Evolutionary conservation across 257 asterid species (phyloP), one percentile per base, ranked within the genome.

Genomic region (Solanum chaucha): DNA sequence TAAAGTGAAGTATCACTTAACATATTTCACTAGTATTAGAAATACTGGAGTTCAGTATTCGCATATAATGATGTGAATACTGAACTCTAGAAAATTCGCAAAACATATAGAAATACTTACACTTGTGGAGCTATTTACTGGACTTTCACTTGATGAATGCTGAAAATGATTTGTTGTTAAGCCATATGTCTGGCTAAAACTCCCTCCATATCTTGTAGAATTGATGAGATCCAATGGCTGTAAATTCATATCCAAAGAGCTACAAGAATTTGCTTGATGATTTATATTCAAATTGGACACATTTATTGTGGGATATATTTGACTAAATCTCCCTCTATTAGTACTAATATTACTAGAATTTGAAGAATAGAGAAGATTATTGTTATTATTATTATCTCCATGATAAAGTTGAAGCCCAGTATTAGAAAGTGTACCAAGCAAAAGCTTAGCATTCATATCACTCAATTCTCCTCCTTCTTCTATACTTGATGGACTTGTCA

Each of bases 141-240:
- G 91, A 84, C 85, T 87, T 82, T 81, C 51, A 74, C 88, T 91
- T 82, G 88, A 82, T 14, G 94, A 84, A 32, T 90, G 92, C 34
- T 90, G 95, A 90, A 90, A 61, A 85, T 88, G 91, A 90, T 93
- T 86, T 58, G 80, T 86, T 58, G 80, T 89, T 90, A 12, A 84
- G 90, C 51, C 91, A 71, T 81, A 81, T 44, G 90, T 67, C 20
- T 35, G 89, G 34, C 65, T 74, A 71, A 91, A 91, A 22, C 84
- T 86, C 61, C 91, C 96, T 71, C 88, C 85, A 78, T 91, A 88
- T 88, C 94, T 90, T 34, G 97, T 86, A 36, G 97, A 90, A 40
- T 93, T 90, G n/a, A 93, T 88, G 41, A 94, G 98, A 96, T 96
- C 98, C 64, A 95, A 64, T 0, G 95, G 94, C 86, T 93, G 93